Percentiles rank a stretch among this genome's conserved stretches.
Evolutionary conservation across 2,329 filamentous ascomycete genomes (phyloP).

Genomic region (Colletotrichum sojae): DNA sequence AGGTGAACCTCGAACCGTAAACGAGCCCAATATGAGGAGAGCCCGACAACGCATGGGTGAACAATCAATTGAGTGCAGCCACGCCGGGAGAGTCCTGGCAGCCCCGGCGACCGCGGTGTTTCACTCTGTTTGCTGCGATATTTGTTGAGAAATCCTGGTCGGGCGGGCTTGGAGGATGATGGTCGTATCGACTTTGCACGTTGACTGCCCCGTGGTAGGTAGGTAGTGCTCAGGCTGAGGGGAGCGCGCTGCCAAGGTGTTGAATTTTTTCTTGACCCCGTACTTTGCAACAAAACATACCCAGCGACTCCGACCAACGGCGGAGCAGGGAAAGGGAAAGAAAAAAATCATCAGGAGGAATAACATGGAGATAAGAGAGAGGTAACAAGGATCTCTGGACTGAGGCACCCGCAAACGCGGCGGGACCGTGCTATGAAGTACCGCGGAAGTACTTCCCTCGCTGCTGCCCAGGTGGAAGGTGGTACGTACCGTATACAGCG

Average conservation of each 20-base stretch:
- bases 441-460: conserved; percentile 22
- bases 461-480: background rate
- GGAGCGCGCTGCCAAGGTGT: background rate
- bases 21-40: background rate
- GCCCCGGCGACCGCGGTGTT: conserved; percentile 17
- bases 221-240: too few species aligned
- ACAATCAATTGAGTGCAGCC: conserved; percentile 30
- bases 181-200: background rate
- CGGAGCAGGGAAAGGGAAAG: conserved; percentile 13
- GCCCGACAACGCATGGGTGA: background rate
- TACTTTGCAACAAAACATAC: background rate
- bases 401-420: too few species aligned
- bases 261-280: too few species aligned
- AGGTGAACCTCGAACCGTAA: background rate
- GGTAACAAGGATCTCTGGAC: background rate
- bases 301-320: conserved; percentile 8
- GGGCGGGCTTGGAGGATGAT: background rate
- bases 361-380: too few species aligned
- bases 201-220: background rate
- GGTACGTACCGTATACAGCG: too few species aligned
- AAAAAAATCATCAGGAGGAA: background rate
- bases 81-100: conserved; percentile 24
- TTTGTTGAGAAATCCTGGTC: conserved; percentile 21
- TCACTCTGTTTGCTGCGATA: conserved; percentile 24
- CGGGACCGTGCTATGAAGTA: conserved; percentile 31